Conservation (phyloP, 352 stramenopile genomes). For the Plasmopara viticola region DNA sequence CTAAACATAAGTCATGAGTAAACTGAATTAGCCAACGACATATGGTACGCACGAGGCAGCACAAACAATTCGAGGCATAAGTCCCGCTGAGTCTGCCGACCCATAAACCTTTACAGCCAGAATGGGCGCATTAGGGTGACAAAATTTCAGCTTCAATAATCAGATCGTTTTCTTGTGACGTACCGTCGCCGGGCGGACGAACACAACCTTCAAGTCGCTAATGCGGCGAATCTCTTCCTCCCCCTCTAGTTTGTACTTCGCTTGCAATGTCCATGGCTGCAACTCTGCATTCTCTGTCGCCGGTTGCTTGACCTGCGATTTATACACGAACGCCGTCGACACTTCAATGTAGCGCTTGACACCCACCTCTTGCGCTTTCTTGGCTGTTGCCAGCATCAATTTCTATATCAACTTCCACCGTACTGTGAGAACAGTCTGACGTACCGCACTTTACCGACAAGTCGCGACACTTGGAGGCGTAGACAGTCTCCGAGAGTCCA, state of each 20-base stretch:
- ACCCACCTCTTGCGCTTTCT: constrained; percentile 54
- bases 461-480: constrained; percentile 81
- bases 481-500: constrained; percentile 61
- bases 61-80: constrained; percentile 84
- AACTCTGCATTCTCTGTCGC: constrained; percentile 56
- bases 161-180: neutral
- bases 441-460: constrained; percentile 78
- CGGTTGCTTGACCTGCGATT: constrained; percentile 68
- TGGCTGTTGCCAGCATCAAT: constrained; percentile 24
- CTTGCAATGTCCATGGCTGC: constrained; percentile 77
- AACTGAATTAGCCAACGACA: neutral
- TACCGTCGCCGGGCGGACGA: constrained; percentile 74
- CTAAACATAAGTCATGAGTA: constrained; percentile 18
- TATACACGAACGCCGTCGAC: constrained; percentile 86
- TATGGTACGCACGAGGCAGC: constrained; percentile 56
- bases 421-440: constrained; percentile 9
- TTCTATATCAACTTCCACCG: neutral
- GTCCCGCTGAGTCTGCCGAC: constrained; percentile 62
- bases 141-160: neutral
- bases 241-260: constrained; percentile 83
- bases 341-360: constrained; percentile 83
- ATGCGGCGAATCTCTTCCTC: constrained; percentile 68
- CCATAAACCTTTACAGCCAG: constrained; percentile 58
- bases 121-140: neutral
- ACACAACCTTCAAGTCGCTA: constrained; percentile 49